Percentiles rank a stretch among this genome's conserved stretches.
phyloP scores from a whole-genome alignment of 345 rosid species.

The Rhodamnia argentea region DNA sequence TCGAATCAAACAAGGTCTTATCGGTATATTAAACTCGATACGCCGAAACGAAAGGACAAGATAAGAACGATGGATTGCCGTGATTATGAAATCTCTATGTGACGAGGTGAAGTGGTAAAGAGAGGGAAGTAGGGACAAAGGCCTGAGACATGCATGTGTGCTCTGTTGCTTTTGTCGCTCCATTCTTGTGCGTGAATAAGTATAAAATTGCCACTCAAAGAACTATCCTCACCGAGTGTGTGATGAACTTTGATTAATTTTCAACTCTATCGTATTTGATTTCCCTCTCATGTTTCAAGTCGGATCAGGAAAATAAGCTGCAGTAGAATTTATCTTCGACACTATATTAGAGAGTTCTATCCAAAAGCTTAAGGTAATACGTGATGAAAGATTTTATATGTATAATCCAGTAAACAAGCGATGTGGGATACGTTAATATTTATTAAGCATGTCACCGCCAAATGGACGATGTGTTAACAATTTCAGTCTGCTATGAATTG shows the following conservation, averaged over 20 bases:
- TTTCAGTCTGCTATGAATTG: background rate
- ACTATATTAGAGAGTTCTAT: background rate
- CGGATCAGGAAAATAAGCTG: background rate
- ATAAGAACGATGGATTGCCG: background rate
- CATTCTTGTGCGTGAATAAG: background rate
- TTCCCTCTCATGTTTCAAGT: background rate
- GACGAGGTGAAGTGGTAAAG: background rate
- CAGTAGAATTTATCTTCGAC: rapidly evolving
- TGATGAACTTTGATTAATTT: background rate
- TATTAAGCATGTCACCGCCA: background rate
- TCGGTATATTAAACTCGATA: background rate
- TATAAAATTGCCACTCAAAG: too few relatives aligned
- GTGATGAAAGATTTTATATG: too few relatives aligned
- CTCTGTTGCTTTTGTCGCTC: background rate
- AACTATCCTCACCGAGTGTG: background rate
- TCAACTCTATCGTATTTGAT: background rate
- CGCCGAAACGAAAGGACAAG: background rate
- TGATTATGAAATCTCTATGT: background rate
- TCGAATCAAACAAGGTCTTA: background rate
- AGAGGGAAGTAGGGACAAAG: background rate
- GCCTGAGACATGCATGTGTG: background rate
- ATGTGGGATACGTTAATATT: background rate
- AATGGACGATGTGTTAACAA: background rate
- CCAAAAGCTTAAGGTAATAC: background rate
- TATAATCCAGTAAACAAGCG: background rate